phyloP scores from a whole-genome alignment of 257 asterid species.

The Lantana camara region DNA sequence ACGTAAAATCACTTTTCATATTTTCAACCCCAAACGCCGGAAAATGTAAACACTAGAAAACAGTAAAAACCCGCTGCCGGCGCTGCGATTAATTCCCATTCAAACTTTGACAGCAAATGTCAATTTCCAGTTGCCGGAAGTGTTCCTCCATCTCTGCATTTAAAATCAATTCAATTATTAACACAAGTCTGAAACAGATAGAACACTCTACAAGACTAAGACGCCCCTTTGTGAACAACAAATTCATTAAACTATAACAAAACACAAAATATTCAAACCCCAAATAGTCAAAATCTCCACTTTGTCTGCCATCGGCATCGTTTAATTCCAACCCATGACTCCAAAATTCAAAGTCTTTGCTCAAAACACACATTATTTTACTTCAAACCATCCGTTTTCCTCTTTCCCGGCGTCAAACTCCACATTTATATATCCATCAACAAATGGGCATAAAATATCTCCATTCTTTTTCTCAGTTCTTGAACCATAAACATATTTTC shows the following conservation, averaged over 20 bases:
- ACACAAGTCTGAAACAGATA: background rate
- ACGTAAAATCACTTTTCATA: too few species aligned
- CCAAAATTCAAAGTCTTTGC: conserved; percentile 31
- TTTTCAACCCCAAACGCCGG: too few species aligned
- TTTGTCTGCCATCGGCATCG: conserved; percentile 26
- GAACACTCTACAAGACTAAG: background rate
- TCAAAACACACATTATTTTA: conserved; percentile 8
- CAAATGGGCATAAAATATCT: background rate
- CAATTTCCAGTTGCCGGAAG: conserved; percentile 23
- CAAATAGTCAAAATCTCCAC: background rate
- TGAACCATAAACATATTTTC: background rate
- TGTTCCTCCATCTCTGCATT: background rate
- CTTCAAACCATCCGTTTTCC: conserved; percentile 19
- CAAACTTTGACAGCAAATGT: conserved; percentile 35
- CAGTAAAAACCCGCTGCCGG: conserved; percentile 25
- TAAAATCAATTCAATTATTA: background rate
- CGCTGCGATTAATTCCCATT: conserved; percentile 30
- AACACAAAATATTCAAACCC: conserved; percentile 17
- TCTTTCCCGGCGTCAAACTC: conserved; percentile 9
- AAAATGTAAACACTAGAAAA: background rate
- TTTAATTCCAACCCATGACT: conserved; percentile 19
- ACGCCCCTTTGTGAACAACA: conserved; percentile 3
- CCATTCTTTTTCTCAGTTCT: background rate
- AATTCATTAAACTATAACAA: too few species aligned
- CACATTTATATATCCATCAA: background rate